Base-by-base conservation (phyloP, 108 stramenopile species). In the Asterionellopsis glacialis region DNA sequence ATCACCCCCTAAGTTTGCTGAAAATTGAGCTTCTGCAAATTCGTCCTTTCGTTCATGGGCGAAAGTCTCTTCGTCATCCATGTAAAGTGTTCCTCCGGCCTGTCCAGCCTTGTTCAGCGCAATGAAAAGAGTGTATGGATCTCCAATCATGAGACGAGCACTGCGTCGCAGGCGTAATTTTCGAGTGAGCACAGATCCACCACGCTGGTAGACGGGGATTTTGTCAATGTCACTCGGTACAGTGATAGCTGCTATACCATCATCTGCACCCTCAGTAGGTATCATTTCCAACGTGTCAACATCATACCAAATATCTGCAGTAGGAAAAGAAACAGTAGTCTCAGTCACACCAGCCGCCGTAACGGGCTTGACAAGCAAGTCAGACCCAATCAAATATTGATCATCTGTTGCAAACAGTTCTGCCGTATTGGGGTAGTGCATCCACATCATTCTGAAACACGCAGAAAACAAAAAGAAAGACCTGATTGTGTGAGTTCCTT, bases 51-150 rank as follows among this genome's bases (percentile, higher is more conserved):
- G 85, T 49, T 69, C 55, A 58, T 91, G 90, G 45, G 79, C 81
- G 63, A 93, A 93, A 7, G 94, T 92, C 18, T 77, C 80, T 82
- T 93, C 97, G 61, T 99, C 98, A 63, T 99, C 99, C 74, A 99
- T 88, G 76, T 97, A 98, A 5, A 99, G 76, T 5, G 39, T 33
- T 2, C 99, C 99, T 24, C 63, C 49, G 0, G 98, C 97, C 27
- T 63, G 55, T 41, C 73, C 70, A 0, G 55, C 45, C 13, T 55
- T 65, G 68, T 96, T 91, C 21, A 96, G 76, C 15, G 97, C 96
- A 53, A 98, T 69, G 56, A 88, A 93, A 16, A 99, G 76, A 9
- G 98, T 97, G 80, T 95, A 99, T 4, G 99, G 99, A 70, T 99
- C 99, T 15, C 69, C 74, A 21, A 55, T 74, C 99, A 98, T 99